Evolutionary conservation across 2,329 filamentous ascomycete species (phyloP), one percentile per base, ranked within the genome.

Genomic region (Rutstroemia sydowiana): DNA sequence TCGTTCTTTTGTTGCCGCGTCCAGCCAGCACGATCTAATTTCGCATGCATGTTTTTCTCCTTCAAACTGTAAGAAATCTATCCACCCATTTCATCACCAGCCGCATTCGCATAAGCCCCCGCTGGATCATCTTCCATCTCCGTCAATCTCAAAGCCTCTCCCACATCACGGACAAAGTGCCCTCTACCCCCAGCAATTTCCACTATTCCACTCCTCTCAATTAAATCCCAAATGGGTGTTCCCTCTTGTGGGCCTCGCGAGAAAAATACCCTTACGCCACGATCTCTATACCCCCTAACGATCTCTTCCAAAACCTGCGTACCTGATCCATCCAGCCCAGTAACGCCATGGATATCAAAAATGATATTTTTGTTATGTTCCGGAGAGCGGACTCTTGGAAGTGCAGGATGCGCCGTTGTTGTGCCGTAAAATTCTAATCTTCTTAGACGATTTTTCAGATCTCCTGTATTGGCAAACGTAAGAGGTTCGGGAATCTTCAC

Each of bases 291-390:
- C 28, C 75, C 78, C 44, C 82, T 74, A 14, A 98, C 88, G 59
- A 97, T 97, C 69, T 97, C 93, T 43, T 81, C 79, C 2, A 98
- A 74, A 0, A 97, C 92, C 70, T 97, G 93, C 0, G 88, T 87
- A 1, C 92, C 93, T 0, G 90, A 95, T 5, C 90, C 93, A 66
- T 98, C 93, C 62, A 98, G 83, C 26, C 86, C 87, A 0, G 91
- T 95, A 3, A 98, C 93, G n/a, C 93, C 93, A 61, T 97, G 92
- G 7, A 97, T 90, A 66, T 98, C 93, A 63, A 98, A 97, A 56
- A 98, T 90, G 68, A 98, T 77, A 65, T 95, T 96, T 60, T 83
- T 81, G 66, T 96, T 96, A 63, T 88, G 84, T 55, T 92, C 85
- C n/a, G 82, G 78, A 23, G 78, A 74, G 4, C 91, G 79, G 13